Base-by-base conservation (phyloP, 176 grass and related monocot species). In the Triticum dicoccoides region DNA sequence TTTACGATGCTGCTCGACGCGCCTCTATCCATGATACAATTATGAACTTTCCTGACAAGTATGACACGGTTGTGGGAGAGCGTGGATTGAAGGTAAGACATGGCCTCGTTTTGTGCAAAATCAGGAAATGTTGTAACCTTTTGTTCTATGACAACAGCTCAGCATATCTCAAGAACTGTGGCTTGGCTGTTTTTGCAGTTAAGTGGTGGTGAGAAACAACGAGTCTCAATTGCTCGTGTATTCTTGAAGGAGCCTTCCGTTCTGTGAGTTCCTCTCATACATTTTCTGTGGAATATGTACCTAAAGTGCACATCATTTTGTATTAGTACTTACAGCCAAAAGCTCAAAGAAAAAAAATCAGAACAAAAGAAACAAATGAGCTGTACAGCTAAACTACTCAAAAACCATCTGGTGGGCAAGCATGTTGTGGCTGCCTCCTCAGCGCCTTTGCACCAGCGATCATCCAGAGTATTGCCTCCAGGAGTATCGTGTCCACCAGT, bases 121-220 rank as follows among this genome's bases (percentile, higher is more conserved):
- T 86, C 41, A 6, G 5, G 66, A 59, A 80, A 82, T 20, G 3
- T 69, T 11, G 4, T 9, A 68, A 29, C 29, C 18, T 90, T 23
- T 1, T 81, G 8, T 9, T 83, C 9, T 81, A 77, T 18, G 15
- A 41, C 76, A 69, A 11, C 15, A 52, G 23, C 76, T 72, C 47
- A 9, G 23, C 77, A 49, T 80, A 76, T 86, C 59, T 86, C 49
- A 91, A 52, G 80, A 79, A 63, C 39, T 80, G 34, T 37, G 18
- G 13, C 54, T 41, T 82, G 58, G 39, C 47, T 61, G 0, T 82
- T 80, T 79, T 81, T 27, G 83, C 88, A 99, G 94, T 87, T 99
- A 80, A 99, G 97, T 83, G 97, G 97, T 78, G 97, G 97, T 63
- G 97, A 99, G 89, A 99, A 99, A 83, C 97, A 99, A 67, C 92